Conservation (phyloP, 306 rosid species). For the Glycine soja region DNA sequence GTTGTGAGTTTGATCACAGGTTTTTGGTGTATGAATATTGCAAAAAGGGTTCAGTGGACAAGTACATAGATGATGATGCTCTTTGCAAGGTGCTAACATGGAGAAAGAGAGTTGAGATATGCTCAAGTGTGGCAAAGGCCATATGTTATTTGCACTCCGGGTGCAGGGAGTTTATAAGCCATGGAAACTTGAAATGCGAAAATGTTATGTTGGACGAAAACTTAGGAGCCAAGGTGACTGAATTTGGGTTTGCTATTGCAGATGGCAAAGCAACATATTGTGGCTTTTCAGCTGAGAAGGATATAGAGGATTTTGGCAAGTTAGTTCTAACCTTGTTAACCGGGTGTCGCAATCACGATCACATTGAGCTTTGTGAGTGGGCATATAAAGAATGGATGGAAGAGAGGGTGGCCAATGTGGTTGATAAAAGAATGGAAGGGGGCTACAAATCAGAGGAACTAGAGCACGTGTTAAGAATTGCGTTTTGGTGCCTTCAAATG, state of each 20-base stretch:
- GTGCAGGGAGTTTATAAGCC: slow-evolving; percentile 75
- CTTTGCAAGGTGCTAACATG: slow-evolving; percentile 67
- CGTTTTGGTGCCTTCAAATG: slow-evolving; percentile 78
- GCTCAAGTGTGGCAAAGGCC: slow-evolving; percentile 69
- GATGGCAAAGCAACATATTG: slow-evolving; percentile 44
- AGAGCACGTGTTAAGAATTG: slow-evolving; percentile 64
- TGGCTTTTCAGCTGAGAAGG: slow-evolving; percentile 64
- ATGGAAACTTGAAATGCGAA: slow-evolving; percentile 69
- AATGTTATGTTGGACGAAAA: slow-evolving; percentile 69
- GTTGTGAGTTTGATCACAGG: slow-evolving; percentile 68
- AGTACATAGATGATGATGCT: slow-evolving; percentile 57
- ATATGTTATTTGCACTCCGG: slow-evolving; percentile 72
- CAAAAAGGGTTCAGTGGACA: slow-evolving; percentile 67
- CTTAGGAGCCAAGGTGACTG: slow-evolving; percentile 67
- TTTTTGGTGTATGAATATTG: slow-evolving; percentile 65
- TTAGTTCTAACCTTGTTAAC: slow-evolving; percentile 60
- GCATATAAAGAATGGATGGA: slow-evolving; percentile 69
- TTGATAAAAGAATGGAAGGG: slow-evolving; percentile 60
- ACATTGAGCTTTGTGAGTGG: slow-evolving; percentile 59
- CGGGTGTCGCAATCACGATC: slow-evolving; percentile 47
- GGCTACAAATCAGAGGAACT: slow-evolving; percentile 57
- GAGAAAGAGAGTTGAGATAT: slow-evolving; percentile 71
- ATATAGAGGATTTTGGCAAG: slow-evolving; percentile 74
- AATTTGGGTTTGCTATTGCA: slow-evolving; percentile 64
- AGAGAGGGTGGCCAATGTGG: slow-evolving; percentile 55